These are phyloP conservation scores for Fusarium sp. DNA, from an alignment of 2,329 filamentous ascomycete species.

Conservation along the genomic window DNA sequence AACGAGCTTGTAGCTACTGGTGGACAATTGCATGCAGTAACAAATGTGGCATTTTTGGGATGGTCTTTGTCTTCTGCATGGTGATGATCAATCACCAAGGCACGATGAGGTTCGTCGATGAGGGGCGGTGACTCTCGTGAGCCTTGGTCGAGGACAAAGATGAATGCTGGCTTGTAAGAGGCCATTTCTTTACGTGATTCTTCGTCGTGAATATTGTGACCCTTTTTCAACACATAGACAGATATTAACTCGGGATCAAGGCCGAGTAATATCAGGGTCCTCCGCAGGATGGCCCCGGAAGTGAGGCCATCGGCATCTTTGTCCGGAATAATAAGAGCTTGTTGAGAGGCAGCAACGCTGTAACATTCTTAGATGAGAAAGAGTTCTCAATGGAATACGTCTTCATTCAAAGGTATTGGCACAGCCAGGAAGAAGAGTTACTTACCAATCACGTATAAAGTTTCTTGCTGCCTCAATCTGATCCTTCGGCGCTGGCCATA, in stretches of 20 bases:
- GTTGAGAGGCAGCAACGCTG: constrained; percentile 47
- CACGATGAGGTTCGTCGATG: constrained; percentile 62
- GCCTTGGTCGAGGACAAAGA: constrained; percentile 76
- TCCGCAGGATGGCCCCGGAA: constrained; percentile 72
- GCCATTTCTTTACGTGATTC: constrained; percentile 66
- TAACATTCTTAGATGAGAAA: constrained; percentile 15
- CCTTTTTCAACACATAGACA: constrained; percentile 71
- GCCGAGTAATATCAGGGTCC: constrained; percentile 70
- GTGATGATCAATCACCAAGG: constrained; percentile 76
- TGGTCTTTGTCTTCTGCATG: constrained; percentile 67
- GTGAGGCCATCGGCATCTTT: constrained; percentile 77
- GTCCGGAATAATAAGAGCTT: constrained; percentile 73
- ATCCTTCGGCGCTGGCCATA: constrained; percentile 72
- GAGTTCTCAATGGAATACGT: not conserved
- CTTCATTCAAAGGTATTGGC: not conserved
- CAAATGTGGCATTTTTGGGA: constrained; percentile 65
- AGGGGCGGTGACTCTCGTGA: constrained; percentile 68
- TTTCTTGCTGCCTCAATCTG: constrained; percentile 68
- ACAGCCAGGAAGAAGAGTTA: not conserved
- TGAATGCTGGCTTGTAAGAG: constrained; percentile 63
- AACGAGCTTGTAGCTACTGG: constrained; percentile 75
- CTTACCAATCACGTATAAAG: constrained; percentile 71
- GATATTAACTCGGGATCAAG: constrained; percentile 65
- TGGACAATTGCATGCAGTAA: constrained; percentile 73
- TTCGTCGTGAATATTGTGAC: constrained; percentile 68